Percentiles rank a stretch among this genome's conserved stretches.
Conservation (phyloP, 2,329 filamentous ascomycete genomes). For the Fusarium armeniacum region DNA sequence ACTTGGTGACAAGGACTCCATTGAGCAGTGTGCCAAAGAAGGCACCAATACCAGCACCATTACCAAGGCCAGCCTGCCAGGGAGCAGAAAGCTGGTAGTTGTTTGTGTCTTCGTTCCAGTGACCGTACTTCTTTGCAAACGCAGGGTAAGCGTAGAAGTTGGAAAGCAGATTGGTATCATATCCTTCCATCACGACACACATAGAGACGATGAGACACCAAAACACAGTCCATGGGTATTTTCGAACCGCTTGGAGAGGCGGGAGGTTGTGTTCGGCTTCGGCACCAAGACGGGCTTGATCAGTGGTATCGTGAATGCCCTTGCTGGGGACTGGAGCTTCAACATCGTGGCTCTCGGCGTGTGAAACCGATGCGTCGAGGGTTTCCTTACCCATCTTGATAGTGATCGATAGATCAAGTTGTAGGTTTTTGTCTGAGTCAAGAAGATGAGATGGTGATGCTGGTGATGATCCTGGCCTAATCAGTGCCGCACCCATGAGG, state of each 20-base stretch:
- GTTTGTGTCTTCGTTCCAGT: slow-evolving; percentile 45
- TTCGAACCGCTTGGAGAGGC: slow-evolving; percentile 48
- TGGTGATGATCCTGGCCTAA: slow-evolving; percentile 7
- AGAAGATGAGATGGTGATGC: not conserved
- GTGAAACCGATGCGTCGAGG: slow-evolving; percentile 18
- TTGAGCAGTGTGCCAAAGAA: slow-evolving; percentile 65
- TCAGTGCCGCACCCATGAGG: slow-evolving; percentile 17
- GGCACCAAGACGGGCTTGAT: slow-evolving; percentile 32
- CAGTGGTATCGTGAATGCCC: slow-evolving; percentile 20
- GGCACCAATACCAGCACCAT: slow-evolving; percentile 60
- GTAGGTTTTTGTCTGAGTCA: not conserved
- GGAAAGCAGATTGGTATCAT: slow-evolving; percentile 55
- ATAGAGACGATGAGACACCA: slow-evolving; percentile 56
- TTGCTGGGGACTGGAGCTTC: slow-evolving; percentile 15
- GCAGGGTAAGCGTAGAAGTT: slow-evolving; percentile 57
- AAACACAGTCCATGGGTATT: slow-evolving; percentile 55
- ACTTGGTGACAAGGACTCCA: slow-evolving; percentile 61
- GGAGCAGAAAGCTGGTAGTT: slow-evolving; percentile 59
- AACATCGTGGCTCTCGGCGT: slow-evolving; percentile 27
- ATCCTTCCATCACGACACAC: slow-evolving; percentile 62
- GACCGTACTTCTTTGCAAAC: slow-evolving; percentile 50
- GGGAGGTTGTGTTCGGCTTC: slow-evolving; percentile 48
- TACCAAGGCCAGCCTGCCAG: slow-evolving; percentile 66
- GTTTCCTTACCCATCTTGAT: slow-evolving; percentile 26
- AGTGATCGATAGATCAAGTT: not conserved